Percentiles rank a stretch among this genome's conserved stretches.
These are phyloP conservation scores for Scheffersomyces cryptocercus DNA, from an alignment of 1,139 yeast genomes.

Conservation along the genomic window DNA sequence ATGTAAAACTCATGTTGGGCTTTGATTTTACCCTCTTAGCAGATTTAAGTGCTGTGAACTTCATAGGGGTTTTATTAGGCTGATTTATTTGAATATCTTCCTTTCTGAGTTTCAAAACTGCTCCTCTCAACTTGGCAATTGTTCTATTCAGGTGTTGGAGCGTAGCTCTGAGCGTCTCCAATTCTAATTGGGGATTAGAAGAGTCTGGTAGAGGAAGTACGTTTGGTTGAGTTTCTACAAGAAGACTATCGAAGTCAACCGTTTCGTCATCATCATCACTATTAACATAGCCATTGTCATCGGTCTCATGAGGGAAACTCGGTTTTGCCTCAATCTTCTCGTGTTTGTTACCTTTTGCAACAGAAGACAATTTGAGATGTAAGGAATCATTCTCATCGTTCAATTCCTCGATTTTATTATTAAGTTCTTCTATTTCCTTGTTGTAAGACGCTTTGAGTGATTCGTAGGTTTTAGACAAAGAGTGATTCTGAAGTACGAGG, in stretches of 20 bases:
- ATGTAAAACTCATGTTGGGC: constrained; percentile 10
- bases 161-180: constrained; percentile 67
- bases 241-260: constrained; percentile 35
- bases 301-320: not conserved
- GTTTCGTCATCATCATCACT: constrained; percentile 27
- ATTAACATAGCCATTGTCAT: constrained; percentile 2
- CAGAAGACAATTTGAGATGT: constrained; percentile 39
- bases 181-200: constrained; percentile 56
- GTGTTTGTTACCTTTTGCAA: constrained; percentile 22
- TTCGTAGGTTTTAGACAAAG: constrained; percentile 38
- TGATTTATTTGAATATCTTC: constrained; percentile 17
- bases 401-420: constrained; percentile 51
- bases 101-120: constrained; percentile 44
- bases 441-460: constrained; percentile 33
- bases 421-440: constrained; percentile 48
- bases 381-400: constrained; percentile 66
- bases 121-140: constrained; percentile 54
- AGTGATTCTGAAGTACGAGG: constrained; percentile 39
- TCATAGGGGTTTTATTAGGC: constrained; percentile 13
- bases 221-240: constrained; percentile 31
- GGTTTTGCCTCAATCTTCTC: constrained; percentile 17
- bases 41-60: constrained; percentile 13
- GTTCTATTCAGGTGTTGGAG: constrained; percentile 66
- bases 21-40: constrained; percentile 22
- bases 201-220: constrained; percentile 40